A percentile compares a stretch with the other conserved stretches of the same genome.
Evolutionary conservation across 495 filamentous ascomycete genomes (phyloP).

Genomic region (Chaetomium cochliodes): DNA sequence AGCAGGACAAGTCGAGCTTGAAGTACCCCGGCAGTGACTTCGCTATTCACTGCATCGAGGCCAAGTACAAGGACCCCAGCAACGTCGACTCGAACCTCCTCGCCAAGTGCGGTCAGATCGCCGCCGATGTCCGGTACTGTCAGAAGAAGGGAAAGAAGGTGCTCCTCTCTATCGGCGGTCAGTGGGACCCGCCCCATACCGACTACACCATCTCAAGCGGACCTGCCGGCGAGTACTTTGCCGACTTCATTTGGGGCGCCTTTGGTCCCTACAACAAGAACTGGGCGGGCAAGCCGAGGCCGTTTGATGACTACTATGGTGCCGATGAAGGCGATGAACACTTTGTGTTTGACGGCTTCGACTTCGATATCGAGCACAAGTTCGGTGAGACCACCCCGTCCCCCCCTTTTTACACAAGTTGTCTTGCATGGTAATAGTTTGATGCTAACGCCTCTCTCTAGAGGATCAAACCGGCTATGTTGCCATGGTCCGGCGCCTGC

Average conservation of each 20-base stretch:
- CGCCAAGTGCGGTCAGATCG: slow-evolving; percentile 41
- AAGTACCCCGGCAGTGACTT: slow-evolving; percentile 47
- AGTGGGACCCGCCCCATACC: slow-evolving; percentile 22
- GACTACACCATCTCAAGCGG: slow-evolving; percentile 51
- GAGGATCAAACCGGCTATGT: slow-evolving; percentile 36
- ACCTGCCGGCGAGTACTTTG: slow-evolving; percentile 54
- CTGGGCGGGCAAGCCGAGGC: slow-evolving; percentile 48
- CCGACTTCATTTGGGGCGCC: slow-evolving; percentile 62
- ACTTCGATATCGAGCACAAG: slow-evolving; percentile 61
- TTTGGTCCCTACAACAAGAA: slow-evolving; percentile 55
- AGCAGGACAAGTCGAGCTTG: slow-evolving; percentile 34
- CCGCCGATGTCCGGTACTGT: slow-evolving; percentile 59
- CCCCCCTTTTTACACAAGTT: neutral
- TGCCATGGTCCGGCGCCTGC: slow-evolving; percentile 54
- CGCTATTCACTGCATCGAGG: slow-evolving; percentile 38
- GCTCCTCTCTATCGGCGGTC: slow-evolving; percentile 62
- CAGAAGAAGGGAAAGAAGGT: slow-evolving; percentile 64
- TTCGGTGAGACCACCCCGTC: slow-evolving; percentile 33
- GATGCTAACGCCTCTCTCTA: slow-evolving; percentile 15
- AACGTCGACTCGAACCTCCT: slow-evolving; percentile 41
- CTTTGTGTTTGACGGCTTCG: slow-evolving; percentile 61
- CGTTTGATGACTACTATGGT: slow-evolving; percentile 57
- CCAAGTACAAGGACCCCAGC: slow-evolving; percentile 32
- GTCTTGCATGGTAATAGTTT: too few species aligned
- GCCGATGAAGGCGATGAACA: slow-evolving; percentile 30